These are phyloP conservation scores for Diospyros kaki DNA, from an alignment of 148 eudicot species.

Conservation along the genomic window DNA sequence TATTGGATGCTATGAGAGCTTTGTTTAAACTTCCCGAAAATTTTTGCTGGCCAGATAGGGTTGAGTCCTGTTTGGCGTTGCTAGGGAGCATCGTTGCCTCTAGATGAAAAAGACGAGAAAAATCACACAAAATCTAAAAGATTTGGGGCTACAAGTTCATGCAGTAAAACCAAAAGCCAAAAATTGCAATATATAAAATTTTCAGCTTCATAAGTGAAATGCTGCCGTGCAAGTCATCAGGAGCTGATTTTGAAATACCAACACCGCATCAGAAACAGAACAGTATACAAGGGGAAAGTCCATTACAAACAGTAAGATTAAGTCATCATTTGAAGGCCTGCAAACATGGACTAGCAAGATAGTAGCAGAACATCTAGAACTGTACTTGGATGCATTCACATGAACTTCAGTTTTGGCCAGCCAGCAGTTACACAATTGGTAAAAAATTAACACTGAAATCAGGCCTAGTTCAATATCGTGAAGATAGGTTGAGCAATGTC, in stretches of 20 bases:
- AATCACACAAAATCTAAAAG: not conserved
- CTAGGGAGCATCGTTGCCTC: not conserved
- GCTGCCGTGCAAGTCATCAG: not conserved
- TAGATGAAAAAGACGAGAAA: not conserved
- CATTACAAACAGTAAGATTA: not conserved
- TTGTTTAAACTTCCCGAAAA: not conserved
- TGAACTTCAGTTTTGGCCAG: too few relatives aligned
- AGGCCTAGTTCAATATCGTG: too few relatives aligned
- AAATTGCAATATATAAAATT: too few relatives aligned
- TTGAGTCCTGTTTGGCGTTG: not conserved
- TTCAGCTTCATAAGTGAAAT: not conserved
- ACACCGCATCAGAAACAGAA: not conserved
- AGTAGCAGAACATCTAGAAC: too few relatives aligned
- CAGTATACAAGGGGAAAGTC: not conserved
- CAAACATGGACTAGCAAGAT: too few relatives aligned
- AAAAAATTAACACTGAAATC: too few relatives aligned
- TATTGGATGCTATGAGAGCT: slow-evolving; percentile 32
- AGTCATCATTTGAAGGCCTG: not conserved
- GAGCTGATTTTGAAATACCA: not conserved
- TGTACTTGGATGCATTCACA: too few relatives aligned
- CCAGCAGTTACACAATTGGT: too few relatives aligned
- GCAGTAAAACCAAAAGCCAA: not conserved
- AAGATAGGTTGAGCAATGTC: too few relatives aligned
- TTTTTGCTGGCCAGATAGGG: not conserved
- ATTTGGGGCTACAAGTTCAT: not conserved